Base-by-base conservation (phyloP, 306 rosid species). In the Lathyrus aphaca region DNA sequence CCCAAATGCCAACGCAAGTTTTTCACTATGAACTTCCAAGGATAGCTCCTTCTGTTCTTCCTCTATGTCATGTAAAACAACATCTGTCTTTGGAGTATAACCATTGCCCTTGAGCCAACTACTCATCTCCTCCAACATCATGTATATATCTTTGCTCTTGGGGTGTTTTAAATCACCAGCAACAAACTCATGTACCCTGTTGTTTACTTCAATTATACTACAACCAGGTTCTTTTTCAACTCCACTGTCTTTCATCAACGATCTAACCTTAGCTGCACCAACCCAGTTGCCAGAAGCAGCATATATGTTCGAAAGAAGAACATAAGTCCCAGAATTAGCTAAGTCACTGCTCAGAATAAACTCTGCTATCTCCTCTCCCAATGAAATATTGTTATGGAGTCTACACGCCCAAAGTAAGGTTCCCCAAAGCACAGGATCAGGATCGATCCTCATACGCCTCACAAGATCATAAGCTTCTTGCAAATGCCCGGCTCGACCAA, bases 221-320 rank as follows among this genome's bases (percentile, higher is more conserved):
- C 97, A 87, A 12, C 97, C 97, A 13, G 95, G 96, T 73, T 92
- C 96, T 75, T 92, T 92, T 49, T 82, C 86, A 27, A 92, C 82
- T 54, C 95, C 87, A 56, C 78, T 77, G 23, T 67, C 80, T 84
- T 84, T 89, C 97, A 92, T 89, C 86, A 87, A 58, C 4, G 82
- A 69, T 53, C 97, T 85, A 15, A 92, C 80, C 50, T 77, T 87
- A 12, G 92, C 92, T 75, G 81, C 97, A 39, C 92, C 90, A 6
- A 69, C 84, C 96, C 94, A 89, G 83, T 87, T 80, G 15, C 89
- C 83, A 19, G 87, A 76, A 54, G 90, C 76, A 5, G 96, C 95
- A 37, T 89, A 82, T 4, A 89, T 92, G 77, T 89, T 89, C 6
- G 97, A 89, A 35, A 89, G 90, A 79, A 91, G 86, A 61, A 91